Base-by-base conservation (phyloP, 345 rosid species). In the Raphanus sativus region DNA sequence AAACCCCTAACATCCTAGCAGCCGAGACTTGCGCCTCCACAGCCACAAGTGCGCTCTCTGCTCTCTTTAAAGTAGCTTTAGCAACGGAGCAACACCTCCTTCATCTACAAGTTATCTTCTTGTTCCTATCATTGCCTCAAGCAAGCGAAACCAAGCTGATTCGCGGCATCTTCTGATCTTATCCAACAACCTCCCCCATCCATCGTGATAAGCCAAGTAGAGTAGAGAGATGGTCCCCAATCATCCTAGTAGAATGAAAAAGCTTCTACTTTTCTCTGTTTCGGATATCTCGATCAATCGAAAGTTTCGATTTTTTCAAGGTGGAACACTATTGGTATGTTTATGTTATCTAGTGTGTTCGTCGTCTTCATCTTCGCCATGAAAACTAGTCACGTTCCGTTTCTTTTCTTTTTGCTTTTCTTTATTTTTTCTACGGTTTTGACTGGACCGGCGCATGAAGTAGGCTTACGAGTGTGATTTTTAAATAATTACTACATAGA, bases 371-470 rank as follows among this genome's bases (percentile, higher is more conserved):
- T 33, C 66, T 21, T 21, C 77, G 64, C 58, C 21, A 54, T n/a
- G 21, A 13, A 50, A 33, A 8, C 32, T 6, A 29, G 67, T 64
- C 75, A 64, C 40, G 63, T 30, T 59, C 68, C 29, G 54, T 65
- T 65, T 71, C 8, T 6, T 0, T 21, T 36, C 13, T 80, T 55
- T 83, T 76, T 33, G 7, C 5, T 33, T 33, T 6, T 33, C 1
- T 5, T 5, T 33, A 33, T 26, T 33, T 63, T 70, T 65, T 65
- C 76, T 59, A 58, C 77, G 36, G 81, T 73, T 66, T 48, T 17
- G 28, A 54, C 30, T 78, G 67, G 77, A 67, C 77, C 28, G 21
- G 74, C 74, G 81, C 50, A 77, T 78, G 69, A 9, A 61, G 9
- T 50, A n/a, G 21, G 69, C 34, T 32, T 71, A 9, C 12, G 6